These are phyloP conservation scores for Fusarium verrucosum DNA, from an alignment of 2,329 filamentous ascomycete genomes.

Conservation along the genomic window DNA sequence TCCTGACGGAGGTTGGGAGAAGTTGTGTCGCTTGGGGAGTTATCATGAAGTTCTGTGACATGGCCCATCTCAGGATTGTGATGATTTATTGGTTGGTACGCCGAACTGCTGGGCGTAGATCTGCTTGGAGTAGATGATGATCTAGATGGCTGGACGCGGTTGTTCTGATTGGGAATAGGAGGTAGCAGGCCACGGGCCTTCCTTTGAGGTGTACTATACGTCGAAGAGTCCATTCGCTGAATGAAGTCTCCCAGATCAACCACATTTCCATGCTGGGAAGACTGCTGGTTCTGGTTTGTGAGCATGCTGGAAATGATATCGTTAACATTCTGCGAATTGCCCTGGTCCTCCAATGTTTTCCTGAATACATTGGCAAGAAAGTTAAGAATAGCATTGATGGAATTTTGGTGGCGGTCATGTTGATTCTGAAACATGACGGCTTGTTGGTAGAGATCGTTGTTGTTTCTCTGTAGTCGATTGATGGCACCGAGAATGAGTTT, in stretches of 20 bases:
- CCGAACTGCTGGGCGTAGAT: constrained; percentile 23
- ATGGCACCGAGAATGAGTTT: constrained; percentile 86
- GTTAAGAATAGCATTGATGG: constrained; percentile 97
- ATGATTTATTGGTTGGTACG: constrained; percentile 41
- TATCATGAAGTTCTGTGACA: constrained; percentile 69
- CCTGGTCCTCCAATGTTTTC: constrained; percentile 87
- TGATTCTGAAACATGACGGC: constrained; percentile 88
- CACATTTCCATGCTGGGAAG: constrained; percentile 63
- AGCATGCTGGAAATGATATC: constrained; percentile 85
- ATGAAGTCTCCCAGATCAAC: constrained; percentile 70
- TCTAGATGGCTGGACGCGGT: constrained; percentile 42
- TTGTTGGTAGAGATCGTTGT: constrained; percentile 87
- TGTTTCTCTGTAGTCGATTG: constrained; percentile 80
- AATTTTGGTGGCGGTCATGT: constrained; percentile 97
- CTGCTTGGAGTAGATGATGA: constrained; percentile 24
- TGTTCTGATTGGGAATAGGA: constrained; percentile 58
- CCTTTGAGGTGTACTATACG: constrained; percentile 58
- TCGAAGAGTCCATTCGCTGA: constrained; percentile 54
- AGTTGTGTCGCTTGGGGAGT: constrained; percentile 56
- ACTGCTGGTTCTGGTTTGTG: constrained; percentile 60
- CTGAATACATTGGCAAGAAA: constrained; percentile 98
- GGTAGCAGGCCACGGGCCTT: constrained; percentile 64
- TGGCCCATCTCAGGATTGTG: constrained; percentile 61
- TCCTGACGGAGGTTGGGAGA: constrained; percentile 64
- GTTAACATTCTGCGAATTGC: constrained; percentile 77